Conservation (phyloP, 441 rosid species). For the Croton setiger region DNA sequence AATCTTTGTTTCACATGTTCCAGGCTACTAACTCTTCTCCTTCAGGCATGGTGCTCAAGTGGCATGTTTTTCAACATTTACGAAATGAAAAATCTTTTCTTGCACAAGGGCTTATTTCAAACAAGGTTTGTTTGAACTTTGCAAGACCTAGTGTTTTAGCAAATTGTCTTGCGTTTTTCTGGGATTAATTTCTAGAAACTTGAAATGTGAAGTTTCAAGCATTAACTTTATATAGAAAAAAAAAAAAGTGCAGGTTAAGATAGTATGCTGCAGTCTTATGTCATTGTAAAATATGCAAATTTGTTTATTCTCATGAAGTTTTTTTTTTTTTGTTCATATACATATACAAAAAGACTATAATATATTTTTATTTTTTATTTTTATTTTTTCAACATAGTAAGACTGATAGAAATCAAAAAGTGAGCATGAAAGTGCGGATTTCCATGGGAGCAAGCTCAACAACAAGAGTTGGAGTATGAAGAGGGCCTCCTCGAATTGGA, state of each 20-base stretch:
- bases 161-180: background rate
- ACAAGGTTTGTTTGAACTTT: constrained; percentile 53
- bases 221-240: no score
- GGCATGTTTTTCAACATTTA: constrained; percentile 92
- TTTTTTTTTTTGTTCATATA: no score
- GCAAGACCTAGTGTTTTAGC: background rate
- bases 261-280: constrained; percentile 58
- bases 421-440: constrained; percentile 72
- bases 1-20: constrained; percentile 5
- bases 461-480: constrained; percentile 41
- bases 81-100: constrained; percentile 91
- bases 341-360: no score
- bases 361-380: no score
- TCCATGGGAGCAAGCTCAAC: constrained; percentile 91
- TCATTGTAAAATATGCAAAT: no score
- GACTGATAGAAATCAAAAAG: constrained; percentile 28
- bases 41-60: constrained; percentile 97
- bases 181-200: no score
- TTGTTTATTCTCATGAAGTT: no score
- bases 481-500: constrained; percentile 53
- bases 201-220: no score
- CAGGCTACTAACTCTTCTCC: constrained; percentile 15
- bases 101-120: constrained; percentile 88
- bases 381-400: no score
- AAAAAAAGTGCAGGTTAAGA: no score